A percentile compares a stretch with the other conserved stretches of the same genome.
Conservation (phyloP, 108 stramenopile species). For the Pseudonitzschia pungens region DNA sequence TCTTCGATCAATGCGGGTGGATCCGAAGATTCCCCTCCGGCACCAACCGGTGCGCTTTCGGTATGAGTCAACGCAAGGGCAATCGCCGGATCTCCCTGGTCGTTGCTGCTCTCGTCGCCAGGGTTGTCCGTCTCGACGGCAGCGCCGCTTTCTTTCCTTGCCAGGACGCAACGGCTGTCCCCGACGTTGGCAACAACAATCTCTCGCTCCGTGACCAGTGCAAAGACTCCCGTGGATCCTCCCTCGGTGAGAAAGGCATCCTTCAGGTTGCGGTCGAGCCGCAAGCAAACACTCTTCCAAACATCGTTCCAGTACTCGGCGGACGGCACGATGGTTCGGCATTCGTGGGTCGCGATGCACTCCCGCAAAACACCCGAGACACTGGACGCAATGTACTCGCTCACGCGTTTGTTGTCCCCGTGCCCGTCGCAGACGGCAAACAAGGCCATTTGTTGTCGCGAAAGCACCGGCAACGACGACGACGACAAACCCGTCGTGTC, state of each 20-base stretch:
- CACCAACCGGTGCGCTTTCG: not conserved
- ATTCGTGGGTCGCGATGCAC: slow-evolving; percentile 1
- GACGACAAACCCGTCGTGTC: no score
- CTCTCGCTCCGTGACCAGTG: slow-evolving; percentile 50
- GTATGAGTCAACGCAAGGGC: not conserved
- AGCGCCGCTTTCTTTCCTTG: slow-evolving; percentile 6
- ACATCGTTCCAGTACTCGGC: slow-evolving; percentile 26
- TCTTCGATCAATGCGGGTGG: not conserved
- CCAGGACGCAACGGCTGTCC: slow-evolving; percentile 85
- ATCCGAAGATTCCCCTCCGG: not conserved
- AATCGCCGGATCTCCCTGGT: no score
- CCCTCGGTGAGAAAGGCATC: slow-evolving; percentile 32
- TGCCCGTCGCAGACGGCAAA: slow-evolving; percentile 95
- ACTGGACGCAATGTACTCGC: slow-evolving; percentile 53
- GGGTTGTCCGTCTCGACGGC: not conserved
- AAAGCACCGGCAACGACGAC: no score
- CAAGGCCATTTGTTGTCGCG: slow-evolving; percentile 27
- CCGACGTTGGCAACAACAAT: slow-evolving; percentile 89
- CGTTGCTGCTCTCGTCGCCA: not conserved
- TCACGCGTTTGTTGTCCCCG: slow-evolving; percentile 66
- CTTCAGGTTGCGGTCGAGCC: slow-evolving; percentile 58
- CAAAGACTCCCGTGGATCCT: slow-evolving; percentile 82
- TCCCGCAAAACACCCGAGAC: slow-evolving; percentile 36
- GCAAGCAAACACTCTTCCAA: slow-evolving; percentile 37
- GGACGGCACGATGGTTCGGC: slow-evolving; percentile 12